Evolutionary conservation across 1,284 basidiomycete genomes (phyloP).

Genomic region (Ceratobasidium sp.): DNA sequence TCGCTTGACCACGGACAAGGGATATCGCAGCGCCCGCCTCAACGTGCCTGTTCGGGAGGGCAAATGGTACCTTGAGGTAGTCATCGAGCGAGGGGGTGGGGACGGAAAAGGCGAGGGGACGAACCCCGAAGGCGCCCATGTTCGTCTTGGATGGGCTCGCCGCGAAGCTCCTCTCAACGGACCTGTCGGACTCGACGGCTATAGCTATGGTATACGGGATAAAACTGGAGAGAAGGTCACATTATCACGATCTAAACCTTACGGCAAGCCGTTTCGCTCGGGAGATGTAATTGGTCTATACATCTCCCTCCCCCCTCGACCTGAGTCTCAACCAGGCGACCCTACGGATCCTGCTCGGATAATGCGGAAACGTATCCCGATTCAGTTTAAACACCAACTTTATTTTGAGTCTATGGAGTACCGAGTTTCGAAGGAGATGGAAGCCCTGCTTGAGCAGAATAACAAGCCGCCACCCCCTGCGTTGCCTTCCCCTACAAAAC

Average conservation of each 20-base stretch:
- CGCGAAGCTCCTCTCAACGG: constrained; percentile 93
- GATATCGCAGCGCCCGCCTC: constrained; percentile 89
- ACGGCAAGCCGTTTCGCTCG: constrained; percentile 77
- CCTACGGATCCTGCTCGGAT: constrained; percentile 69
- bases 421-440: constrained; percentile 93
- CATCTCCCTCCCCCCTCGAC: constrained; percentile 82
- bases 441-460: constrained; percentile 73
- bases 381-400: constrained; percentile 95
- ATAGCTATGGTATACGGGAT: constrained; percentile 92
- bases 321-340: constrained; percentile 67
- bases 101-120: constrained; percentile 58
- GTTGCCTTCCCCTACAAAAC: constrained; percentile 61
- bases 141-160: constrained; percentile 91
- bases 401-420: constrained; percentile 98
- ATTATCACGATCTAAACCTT: constrained; percentile 81
- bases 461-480: constrained; percentile 55
- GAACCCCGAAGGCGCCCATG: constrained; percentile 70
- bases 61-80: constrained; percentile 94
- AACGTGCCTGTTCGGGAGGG: constrained; percentile 92
- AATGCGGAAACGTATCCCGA: constrained; percentile 87
- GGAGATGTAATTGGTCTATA: constrained; percentile 96
- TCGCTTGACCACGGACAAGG: constrained; percentile 82
- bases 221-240: constrained; percentile 92
- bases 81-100: constrained; percentile 80
- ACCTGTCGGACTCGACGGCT: constrained; percentile 93